Evolutionary conservation across 2,329 filamentous ascomycete species (phyloP), one percentile per base, ranked within the genome.

Genomic region (Apiospora marii): DNA sequence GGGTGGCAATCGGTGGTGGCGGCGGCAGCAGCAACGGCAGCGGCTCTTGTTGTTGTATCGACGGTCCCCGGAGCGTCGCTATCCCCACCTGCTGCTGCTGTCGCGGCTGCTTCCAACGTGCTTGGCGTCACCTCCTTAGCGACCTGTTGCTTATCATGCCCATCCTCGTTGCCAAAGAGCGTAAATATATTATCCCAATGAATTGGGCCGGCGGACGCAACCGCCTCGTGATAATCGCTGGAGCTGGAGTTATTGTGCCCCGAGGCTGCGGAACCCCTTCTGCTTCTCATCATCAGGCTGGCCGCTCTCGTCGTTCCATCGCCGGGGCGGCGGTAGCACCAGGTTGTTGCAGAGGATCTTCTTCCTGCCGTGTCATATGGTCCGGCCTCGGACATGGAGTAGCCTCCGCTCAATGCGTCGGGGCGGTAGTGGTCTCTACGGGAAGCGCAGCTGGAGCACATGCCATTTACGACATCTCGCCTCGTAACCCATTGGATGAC

Each of bases 401-500:
- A 13, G 14, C 49, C 30, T 22, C n/a, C 27, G 27, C 53, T n/a
- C 30, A 24, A 48, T 53, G 8, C 5, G 41, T 71, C 43, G 24
- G 27, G 53, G n/a, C 53, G 27, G n/a, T 27, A n/a, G 41, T 68
- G 14, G 67, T 27, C 44, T 16, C 27, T 10, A 24, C 41, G 27
- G 13, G 67, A 27, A 6, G 3, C 19, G 8, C 19, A 41, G 58
- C 34, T 64, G 34, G 58, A 41, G 58, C 58, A 41, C 19, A 3
- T 37, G 13, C 10, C 34, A 34, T 64, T 64, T 4, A 64, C 80
- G 71, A 82, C 85, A 77, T 87, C 85, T 67, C 79, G 82, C 19
- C 84, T 86, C 0, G 85, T 87, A 58, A 90, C 86, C 89, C 89
- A 92, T 75, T 91, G 89, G 58, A 92, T 85, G n/a, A 92, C 87